Conservation (phyloP, 176 grass and related monocot species). For the Oryza glumipatula region DNA sequence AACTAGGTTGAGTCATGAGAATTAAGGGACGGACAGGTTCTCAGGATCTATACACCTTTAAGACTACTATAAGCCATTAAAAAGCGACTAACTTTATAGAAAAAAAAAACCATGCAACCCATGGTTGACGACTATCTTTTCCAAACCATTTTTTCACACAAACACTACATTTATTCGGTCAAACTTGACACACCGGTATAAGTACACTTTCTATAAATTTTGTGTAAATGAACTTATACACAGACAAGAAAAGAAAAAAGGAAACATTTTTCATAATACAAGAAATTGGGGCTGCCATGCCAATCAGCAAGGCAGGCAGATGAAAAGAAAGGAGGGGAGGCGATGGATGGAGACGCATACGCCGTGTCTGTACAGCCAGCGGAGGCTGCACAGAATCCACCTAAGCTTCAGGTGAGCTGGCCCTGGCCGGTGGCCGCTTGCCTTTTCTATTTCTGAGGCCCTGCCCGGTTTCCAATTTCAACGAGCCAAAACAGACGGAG, state of each 20-base stretch:
- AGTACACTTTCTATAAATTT: no score
- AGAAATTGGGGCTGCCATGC: neutral
- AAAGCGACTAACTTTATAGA: neutral
- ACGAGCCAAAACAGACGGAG: constrained; percentile 55
- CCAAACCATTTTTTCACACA: neutral
- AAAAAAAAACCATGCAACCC: neutral
- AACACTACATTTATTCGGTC: neutral
- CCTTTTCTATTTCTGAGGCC: constrained; percentile 54
- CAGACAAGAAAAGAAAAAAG: no score
- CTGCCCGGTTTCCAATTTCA: constrained; percentile 51
- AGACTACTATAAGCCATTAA: neutral
- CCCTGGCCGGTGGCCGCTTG: constrained; percentile 52
- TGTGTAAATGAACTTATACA: neutral
- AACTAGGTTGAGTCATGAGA: neutral
- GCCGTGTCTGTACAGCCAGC: constrained; percentile 15
- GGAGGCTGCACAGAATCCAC: constrained; percentile 3
- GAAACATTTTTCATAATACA: neutral
- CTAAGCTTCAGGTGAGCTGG: constrained; percentile 53
- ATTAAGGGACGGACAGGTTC: neutral
- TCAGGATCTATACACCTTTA: no score
- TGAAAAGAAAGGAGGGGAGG: neutral
- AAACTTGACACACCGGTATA: neutral
- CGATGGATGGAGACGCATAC: constrained; percentile 16
- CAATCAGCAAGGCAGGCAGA: constrained; percentile 17
- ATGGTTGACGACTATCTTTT: neutral